Evolutionary conservation across 1,284 basidiomycete species (phyloP).

Genomic region (Boletellus deceptivus): DNA sequence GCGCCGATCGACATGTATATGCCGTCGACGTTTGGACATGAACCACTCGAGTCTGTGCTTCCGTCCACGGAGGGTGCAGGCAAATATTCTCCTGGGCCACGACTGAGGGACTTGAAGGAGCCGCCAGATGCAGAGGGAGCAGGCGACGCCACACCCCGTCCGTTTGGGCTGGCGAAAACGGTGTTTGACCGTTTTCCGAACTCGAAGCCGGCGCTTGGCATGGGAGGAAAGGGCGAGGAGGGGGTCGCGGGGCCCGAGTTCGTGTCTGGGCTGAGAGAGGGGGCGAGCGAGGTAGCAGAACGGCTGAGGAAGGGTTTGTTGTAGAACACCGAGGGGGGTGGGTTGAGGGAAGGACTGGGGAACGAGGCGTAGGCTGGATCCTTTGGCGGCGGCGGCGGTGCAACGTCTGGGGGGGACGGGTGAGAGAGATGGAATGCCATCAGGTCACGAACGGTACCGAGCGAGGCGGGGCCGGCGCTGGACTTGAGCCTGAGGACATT

Average conservation of each 20-base stretch:
- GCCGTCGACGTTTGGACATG: conserved; percentile 11
- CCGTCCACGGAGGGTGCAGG: conserved; percentile 31
- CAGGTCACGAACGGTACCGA: conserved; percentile 2
- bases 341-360: conserved; percentile 1
- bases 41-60: conserved; percentile 28
- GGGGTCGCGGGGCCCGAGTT: conserved; percentile 36
- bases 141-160: conserved; percentile 16
- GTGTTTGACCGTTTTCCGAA: conserved; percentile 10
- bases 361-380: conserved; percentile 39
- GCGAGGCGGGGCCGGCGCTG: conserved; percentile 5
- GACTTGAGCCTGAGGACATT: conserved; percentile 54
- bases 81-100: conserved; percentile 11
- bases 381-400: conserved; percentile 63
- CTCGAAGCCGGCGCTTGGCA: conserved; percentile 8
- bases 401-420: conserved; percentile 4
- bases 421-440: background rate
- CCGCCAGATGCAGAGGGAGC: conserved; percentile 31
- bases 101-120: conserved; percentile 26
- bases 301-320: conserved; percentile 42
- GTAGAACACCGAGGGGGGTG: conserved; percentile 18
- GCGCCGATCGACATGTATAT: conserved; percentile 19
- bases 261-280: conserved; percentile 38
- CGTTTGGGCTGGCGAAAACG: background rate
- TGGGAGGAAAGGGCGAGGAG: conserved; percentile 31
- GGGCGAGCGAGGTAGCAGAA: conserved; percentile 53